phyloP scores from a whole-genome alignment of 176 grass and related monocot genomes.

The Juncus inflexus region DNA sequence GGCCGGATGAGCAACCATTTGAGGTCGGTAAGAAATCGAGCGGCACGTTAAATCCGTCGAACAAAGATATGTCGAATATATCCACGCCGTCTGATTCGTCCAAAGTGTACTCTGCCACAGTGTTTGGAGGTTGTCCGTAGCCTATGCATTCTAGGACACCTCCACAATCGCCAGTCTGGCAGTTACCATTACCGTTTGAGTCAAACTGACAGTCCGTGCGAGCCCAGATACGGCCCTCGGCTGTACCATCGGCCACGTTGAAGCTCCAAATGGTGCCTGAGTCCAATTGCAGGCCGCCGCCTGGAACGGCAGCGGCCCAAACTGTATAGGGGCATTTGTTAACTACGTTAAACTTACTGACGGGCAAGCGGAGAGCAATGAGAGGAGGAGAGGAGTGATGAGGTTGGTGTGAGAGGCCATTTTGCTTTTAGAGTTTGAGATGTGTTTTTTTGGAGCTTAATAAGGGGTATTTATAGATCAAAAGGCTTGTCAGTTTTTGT shows the following conservation, averaged over 20 bases:
- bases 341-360: conserved; percentile 22
- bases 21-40: conserved; percentile 34
- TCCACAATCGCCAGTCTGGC: conserved; percentile 47
- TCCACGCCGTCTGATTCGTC: background rate
- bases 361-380: conserved; percentile 21
- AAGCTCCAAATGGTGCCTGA: conserved; percentile 34
- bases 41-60: conserved; percentile 50
- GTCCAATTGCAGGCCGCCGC: conserved; percentile 36
- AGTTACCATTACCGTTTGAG: conserved; percentile 28
- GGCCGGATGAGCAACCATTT: background rate
- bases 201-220: conserved; percentile 52
- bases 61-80: conserved; percentile 35
- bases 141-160: conserved; percentile 35
- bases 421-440: no score
- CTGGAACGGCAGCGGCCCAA: conserved; percentile 38
- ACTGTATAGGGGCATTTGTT: conserved; percentile 50
- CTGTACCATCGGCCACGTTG: conserved; percentile 20
- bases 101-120: conserved; percentile 47
- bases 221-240: conserved; percentile 38
- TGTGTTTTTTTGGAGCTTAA: no score
- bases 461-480: no score
- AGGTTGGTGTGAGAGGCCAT: background rate
- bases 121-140: conserved; percentile 40
- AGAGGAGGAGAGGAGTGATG: conserved; percentile 14
- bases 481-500: no score